Base-by-base conservation (phyloP, 1,284 basidiomycete species). In the Heliocybe sulcata region DNA sequence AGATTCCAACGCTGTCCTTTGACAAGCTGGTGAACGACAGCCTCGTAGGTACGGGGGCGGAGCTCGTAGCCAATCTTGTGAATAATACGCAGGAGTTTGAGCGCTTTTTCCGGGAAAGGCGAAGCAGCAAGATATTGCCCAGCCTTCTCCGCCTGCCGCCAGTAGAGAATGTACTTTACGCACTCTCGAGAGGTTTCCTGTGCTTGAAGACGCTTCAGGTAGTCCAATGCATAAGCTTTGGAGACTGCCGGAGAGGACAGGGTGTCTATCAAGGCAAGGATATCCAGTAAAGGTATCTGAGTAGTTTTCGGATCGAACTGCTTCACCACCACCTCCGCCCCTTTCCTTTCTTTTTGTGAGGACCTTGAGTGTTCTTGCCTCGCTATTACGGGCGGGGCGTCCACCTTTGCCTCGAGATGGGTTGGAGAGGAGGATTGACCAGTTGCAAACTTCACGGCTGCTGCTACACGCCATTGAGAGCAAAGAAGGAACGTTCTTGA, bases 21-120 rank as follows among this genome's bases (percentile, higher is more conserved):
- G 26, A 81, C 76, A 27, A 87, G 67, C 42, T 71, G 74, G 61
- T 75, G 67, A 29, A 75, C 75, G 42, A 83, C 71, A 26, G 70
- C 62, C 63, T 88, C 84, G 78, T 84, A 88, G 11, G 75, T 76
- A 57, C 74, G 77, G 53, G 76, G 75, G 53, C 76, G 76, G 61
- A 83, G 66, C 12, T 61, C 63, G 62, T 71, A 75, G 19, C 81
- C 83, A 6, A 82, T 63, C 2, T 67, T 58, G 57, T 78, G 72
- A 0, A 81, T 76, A 25, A 85, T 64, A 29, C 63, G 58, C 57
- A 89, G 69, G 14, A 79, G 63, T 29, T 71, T 71, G 45, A 76
- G 62, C 1, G 77, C 75, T 52, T 71, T 67, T 20, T 67, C 64
- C 22, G 77, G 76, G n/a, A 10, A 51, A 48, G 31, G 22, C 55